phyloP scores from a whole-genome alignment of 805 yeast genomes.

The Millerozyma miso region DNA sequence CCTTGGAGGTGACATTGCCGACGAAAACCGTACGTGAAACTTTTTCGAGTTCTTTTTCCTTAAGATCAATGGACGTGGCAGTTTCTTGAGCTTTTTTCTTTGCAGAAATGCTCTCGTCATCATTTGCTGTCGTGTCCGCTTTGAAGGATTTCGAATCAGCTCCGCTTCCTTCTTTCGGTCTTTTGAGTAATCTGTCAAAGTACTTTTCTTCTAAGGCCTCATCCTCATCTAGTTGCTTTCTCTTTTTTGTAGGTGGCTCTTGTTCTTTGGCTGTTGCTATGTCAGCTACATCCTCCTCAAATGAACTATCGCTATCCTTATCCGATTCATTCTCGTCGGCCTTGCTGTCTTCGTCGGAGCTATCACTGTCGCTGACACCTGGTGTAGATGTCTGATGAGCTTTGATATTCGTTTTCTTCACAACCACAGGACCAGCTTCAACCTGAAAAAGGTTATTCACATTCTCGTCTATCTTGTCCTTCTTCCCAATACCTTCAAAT shows the following conservation, averaged over 20 bases:
- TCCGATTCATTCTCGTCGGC: not conserved
- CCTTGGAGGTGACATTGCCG: slow-evolving; percentile 72
- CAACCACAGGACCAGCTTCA: slow-evolving; percentile 43
- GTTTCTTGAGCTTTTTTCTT: slow-evolving; percentile 11
- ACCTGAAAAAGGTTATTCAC: slow-evolving; percentile 29
- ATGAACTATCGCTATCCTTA: slow-evolving; percentile 10
- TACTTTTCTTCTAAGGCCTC: slow-evolving; percentile 55
- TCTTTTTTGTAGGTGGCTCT: slow-evolving; percentile 15
- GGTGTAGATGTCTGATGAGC: slow-evolving; percentile 19
- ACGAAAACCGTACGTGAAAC: slow-evolving; percentile 84
- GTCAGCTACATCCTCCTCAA: slow-evolving; percentile 15
- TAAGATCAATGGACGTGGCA: slow-evolving; percentile 55
- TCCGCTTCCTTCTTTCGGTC: slow-evolving; percentile 21
- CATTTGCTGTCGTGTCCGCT: slow-evolving; percentile 8
- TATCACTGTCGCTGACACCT: not conserved
- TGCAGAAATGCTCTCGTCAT: slow-evolving; percentile 5
- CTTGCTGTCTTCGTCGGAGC: not conserved
- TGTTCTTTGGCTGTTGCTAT: slow-evolving; percentile 17
- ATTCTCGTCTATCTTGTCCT: slow-evolving; percentile 19
- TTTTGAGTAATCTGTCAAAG: slow-evolving; percentile 44
- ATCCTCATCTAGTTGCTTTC: slow-evolving; percentile 22
- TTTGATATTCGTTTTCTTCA: slow-evolving; percentile 20
- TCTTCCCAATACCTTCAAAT: slow-evolving; percentile 22
- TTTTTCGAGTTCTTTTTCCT: slow-evolving; percentile 70
- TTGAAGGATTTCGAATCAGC: slow-evolving; percentile 12